Evolutionary conservation across 2,329 filamentous ascomycete genomes (phyloP), one percentile per base, ranked within the genome.

Genomic region (Microascus cirrosus): DNA sequence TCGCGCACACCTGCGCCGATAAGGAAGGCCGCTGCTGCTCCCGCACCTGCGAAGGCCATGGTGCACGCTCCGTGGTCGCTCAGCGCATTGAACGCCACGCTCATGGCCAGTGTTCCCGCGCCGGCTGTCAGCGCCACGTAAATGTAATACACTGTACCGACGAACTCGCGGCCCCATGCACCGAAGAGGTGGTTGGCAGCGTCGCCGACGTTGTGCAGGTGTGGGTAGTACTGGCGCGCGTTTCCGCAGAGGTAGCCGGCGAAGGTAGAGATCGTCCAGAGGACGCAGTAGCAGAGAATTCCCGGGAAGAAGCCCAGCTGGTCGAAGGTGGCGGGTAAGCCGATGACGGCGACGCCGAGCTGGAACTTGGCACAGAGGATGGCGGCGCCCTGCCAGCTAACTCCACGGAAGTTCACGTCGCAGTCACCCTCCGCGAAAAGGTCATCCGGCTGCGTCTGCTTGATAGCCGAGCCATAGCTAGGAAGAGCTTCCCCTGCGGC

Each of bases 301-400:
- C 20, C 61, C 62, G 15, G 65, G 60, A 24, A 64, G 56, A n/a
- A 63, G 7, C 63, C 63, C 1, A 64, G 55, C 0, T 61, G 59
- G 4, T 53, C 56, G n/a, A 64, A 55, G 1, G 62, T 54, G 18
- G 57, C 55, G 1, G 62, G 63, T 2, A 64, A 54, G 3, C 57
- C 59, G 54, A 66, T 54, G 59, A 68, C 60, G 61, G 66, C 55
- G 64, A 58, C 64, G 55, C 63, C 66, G 22, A 68, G 65, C 55
- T 66, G 64, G 53, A 67, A 63, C 65, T 72, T 72, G 60, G 70
- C 63, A 59, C 75, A 74, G 60, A 75, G 69, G 39, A 74, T 64
- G 15, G 68, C 69, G 18, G 71, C 71, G 54, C 70, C 63, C 58
- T 71, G 67, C 72, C 73, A 75, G 53, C 70, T 71, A 25, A 68